A percentile compares a stretch with the other conserved stretches of the same genome.
Evolutionary conservation across 352 stramenopile genomes (phyloP).

Genomic region (Globisporangium paddicum): DNA sequence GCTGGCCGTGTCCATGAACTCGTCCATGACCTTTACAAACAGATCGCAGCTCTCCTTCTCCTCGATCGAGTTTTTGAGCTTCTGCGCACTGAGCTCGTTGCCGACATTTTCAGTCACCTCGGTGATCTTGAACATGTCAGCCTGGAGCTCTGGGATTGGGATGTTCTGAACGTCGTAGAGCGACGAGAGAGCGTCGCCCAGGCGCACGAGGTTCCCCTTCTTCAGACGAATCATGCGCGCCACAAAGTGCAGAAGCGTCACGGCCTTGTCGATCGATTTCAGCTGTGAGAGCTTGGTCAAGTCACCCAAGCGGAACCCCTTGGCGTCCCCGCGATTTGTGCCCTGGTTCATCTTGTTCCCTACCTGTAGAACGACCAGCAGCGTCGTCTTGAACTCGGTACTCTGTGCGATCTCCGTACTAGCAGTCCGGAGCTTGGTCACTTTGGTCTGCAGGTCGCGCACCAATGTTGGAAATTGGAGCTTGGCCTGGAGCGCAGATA

Average conservation of each 20-base stretch:
- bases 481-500: constrained; percentile 53
- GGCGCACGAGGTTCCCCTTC: constrained; percentile 52
- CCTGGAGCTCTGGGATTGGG: constrained; percentile 63
- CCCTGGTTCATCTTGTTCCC: constrained; percentile 86
- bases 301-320: constrained; percentile 62
- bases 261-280: constrained; percentile 52
- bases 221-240: constrained; percentile 65
- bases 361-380: constrained; percentile 71
- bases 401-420: constrained; percentile 60
- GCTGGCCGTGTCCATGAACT: constrained; percentile 45
- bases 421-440: constrained; percentile 51
- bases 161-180: constrained; percentile 79
- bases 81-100: constrained; percentile 57
- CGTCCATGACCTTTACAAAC: constrained; percentile 63
- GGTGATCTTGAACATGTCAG: constrained; percentile 58
- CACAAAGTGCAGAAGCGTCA: constrained; percentile 73
- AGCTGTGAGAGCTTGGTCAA: constrained; percentile 68
- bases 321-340: constrained; percentile 61
- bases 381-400: constrained; percentile 58
- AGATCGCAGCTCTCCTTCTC: constrained; percentile 51
- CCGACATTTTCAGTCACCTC: constrained; percentile 61
- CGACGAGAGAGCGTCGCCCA: constrained; percentile 57
- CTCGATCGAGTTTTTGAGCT: constrained; percentile 75
- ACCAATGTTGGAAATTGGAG: constrained; percentile 62
- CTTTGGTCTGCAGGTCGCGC: constrained; percentile 61